These are phyloP conservation scores for Pseudocercospora eumusae DNA, from an alignment of 2,329 filamentous ascomycete species.

Conservation along the genomic window DNA sequence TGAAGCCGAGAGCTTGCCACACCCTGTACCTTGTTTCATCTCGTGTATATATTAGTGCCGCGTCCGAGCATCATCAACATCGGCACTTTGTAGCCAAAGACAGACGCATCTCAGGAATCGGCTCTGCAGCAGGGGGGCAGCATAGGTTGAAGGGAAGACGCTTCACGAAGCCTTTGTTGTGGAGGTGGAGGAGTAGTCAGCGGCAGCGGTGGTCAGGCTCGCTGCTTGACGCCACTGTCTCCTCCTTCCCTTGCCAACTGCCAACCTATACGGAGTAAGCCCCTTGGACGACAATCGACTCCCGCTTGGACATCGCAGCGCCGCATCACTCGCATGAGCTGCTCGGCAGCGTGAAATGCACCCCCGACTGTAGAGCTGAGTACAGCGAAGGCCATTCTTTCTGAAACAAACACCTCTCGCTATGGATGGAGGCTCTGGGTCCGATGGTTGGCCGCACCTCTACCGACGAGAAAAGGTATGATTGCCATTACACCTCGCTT, in stretches of 20 bases:
- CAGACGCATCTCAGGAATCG: background rate
- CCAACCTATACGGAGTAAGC: too few species aligned
- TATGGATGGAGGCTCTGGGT: slow-evolving; percentile 19
- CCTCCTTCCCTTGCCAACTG: slow-evolving; percentile 8
- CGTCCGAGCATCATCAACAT: background rate
- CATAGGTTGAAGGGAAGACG: background rate
- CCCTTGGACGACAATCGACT: slow-evolving; percentile 6
- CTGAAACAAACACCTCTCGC: background rate
- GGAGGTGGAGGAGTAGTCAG: too few species aligned
- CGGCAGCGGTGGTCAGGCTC: background rate
- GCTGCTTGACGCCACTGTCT: slow-evolving; percentile 7
- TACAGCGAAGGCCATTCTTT: background rate
- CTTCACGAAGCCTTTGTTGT: slow-evolving; percentile 12
- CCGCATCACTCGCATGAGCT: background rate
- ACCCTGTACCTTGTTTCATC: background rate
- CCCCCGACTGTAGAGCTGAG: too few species aligned
- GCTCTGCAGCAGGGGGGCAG: background rate
- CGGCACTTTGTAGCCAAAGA: background rate
- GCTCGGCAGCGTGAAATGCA: slow-evolving; percentile 1
- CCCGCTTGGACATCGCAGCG: slow-evolving; percentile 8
- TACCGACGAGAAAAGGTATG: slow-evolving; percentile 24
- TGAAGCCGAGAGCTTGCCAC: slow-evolving; percentile 10
- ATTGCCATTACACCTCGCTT: background rate
- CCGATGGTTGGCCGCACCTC: slow-evolving; percentile 14
- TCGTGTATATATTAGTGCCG: background rate